phyloP scores from a whole-genome alignment of 2,329 filamentous ascomycete species.

The Talaromyces marneffei region DNA sequence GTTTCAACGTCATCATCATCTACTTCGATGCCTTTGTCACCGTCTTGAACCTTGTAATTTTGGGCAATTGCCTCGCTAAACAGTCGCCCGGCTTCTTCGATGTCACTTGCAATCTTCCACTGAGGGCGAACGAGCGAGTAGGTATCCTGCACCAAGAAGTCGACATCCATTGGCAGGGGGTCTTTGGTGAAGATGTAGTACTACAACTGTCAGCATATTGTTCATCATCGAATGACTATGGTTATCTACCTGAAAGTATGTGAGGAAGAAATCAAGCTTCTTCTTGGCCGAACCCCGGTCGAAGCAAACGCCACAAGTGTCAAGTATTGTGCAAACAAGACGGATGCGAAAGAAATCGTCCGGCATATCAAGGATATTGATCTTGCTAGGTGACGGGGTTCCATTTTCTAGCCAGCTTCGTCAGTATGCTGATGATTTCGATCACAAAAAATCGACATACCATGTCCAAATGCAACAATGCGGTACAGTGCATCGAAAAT shows the following conservation, averaged over 20 bases:
- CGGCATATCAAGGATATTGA: constrained; percentile 74
- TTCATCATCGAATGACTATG: neutral
- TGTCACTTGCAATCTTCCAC: constrained; percentile 77
- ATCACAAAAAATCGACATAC: constrained; percentile 35
- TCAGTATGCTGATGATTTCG: neutral
- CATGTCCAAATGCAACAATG: constrained; percentile 87
- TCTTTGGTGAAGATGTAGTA: constrained; percentile 94
- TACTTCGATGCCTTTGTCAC: constrained; percentile 62
- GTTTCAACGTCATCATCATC: constrained; percentile 71
- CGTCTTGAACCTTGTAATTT: constrained; percentile 74
- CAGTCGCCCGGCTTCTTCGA: constrained; percentile 74
- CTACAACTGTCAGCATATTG: constrained; percentile 34
- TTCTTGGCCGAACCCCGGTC: constrained; percentile 90
- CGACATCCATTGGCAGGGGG: constrained; percentile 88
- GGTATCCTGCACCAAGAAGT: constrained; percentile 92
- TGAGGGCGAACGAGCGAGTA: constrained; percentile 80
- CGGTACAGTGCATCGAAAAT: constrained; percentile 95
- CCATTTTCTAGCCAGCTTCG: constrained; percentile 55
- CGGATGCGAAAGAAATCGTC: constrained; percentile 97
- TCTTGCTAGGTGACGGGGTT: constrained; percentile 69
- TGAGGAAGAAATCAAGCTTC: constrained; percentile 95
- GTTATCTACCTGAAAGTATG: constrained; percentile 70
- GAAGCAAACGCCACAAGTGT: constrained; percentile 95
- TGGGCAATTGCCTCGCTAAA: constrained; percentile 86
- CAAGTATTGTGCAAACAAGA: constrained; percentile 78